Evolutionary conservation across 805 yeast genomes (phyloP), one percentile per base, ranked within the genome.

Genomic region (Komagataella kurtzmanii): DNA sequence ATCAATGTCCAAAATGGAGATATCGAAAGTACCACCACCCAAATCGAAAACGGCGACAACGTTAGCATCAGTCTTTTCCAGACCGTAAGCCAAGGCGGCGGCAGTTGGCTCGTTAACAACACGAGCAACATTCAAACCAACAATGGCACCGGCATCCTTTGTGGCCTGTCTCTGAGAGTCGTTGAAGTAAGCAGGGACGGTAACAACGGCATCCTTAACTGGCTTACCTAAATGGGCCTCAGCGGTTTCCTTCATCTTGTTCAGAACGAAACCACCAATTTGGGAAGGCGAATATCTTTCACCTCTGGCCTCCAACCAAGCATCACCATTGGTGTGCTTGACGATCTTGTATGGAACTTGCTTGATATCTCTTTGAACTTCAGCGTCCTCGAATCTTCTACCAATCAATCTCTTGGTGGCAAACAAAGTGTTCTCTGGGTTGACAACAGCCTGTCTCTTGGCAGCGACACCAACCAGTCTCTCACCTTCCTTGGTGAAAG

Each of bases 21-120:
- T 85, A 85, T 89, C 97, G 69, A 89, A 89, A 64, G 97, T 89
- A 82, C 97, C 97, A 72, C 97, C 97, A 82, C 97, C 97, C 66
- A 89, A 79, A 74, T 89, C 97, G 75, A 90, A 89, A 59, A 89
- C 97, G 56, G 97, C 97, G 62, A 89, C 95, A 56, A 68, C 69
- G 53, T 62, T 65, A 36, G 69, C 59, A 59, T 77, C 81, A 43
- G 72, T 61, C 76, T 85, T 85, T 74, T 88, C 96, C 64, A 88
- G 76, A 74, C 97, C 97, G 72, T 88, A 88, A 57, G 97, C 97
- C 64, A 88, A 76, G 57, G 97, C 96, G 57, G 97, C 93, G 57
- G 93, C 93, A 57, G 93, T 85, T 63, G 95, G 95, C 77, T 85
- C 95, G 75, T 85, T 85, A 58, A 85, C 93, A 57, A 85, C 95